A percentile compares a stretch with the other conserved stretches of the same genome.
Evolutionary conservation across 2,329 filamentous ascomycete species (phyloP).

Genomic region (Periconia sp.): DNA sequence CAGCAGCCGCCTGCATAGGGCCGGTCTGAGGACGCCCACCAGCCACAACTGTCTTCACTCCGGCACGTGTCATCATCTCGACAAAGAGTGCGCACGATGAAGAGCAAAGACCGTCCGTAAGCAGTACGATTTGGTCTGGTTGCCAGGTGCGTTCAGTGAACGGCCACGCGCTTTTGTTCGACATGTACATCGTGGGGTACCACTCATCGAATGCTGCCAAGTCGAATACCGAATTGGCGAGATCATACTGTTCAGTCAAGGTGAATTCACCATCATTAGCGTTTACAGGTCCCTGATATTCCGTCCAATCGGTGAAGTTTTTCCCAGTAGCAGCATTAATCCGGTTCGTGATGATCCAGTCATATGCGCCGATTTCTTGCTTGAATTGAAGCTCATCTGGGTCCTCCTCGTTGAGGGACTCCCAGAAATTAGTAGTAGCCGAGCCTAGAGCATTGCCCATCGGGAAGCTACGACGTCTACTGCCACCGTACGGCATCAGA

Average conservation of each 20-base stretch:
- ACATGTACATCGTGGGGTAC: slow-evolving; percentile 6
- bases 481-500: slow-evolving; percentile 47
- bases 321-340: slow-evolving; percentile 20
- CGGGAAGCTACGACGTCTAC: slow-evolving; percentile 50
- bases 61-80: slow-evolving; percentile 56
- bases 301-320: slow-evolving; percentile 47
- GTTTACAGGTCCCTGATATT: slow-evolving; percentile 39
- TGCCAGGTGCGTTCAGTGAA: slow-evolving; percentile 4
- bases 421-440: slow-evolving; percentile 6
- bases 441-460: slow-evolving; percentile 20
- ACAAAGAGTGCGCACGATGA: slow-evolving; percentile 63
- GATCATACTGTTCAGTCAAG: slow-evolving; percentile 12
- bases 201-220: slow-evolving; percentile 17
- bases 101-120: slow-evolving; percentile 62
- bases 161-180: slow-evolving; percentile 5
- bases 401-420: slow-evolving; percentile 5
- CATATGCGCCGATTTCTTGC: slow-evolving; percentile 8
- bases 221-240: slow-evolving; percentile 11
- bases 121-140: slow-evolving; percentile 38
- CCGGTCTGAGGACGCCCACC: slow-evolving; percentile 61
- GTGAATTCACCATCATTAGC: slow-evolving; percentile 22
- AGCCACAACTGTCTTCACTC: slow-evolving; percentile 60
- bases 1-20: slow-evolving; percentile 66
- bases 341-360: slow-evolving; percentile 20
- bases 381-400: slow-evolving; percentile 5